Percentiles rank a stretch among this genome's conserved stretches.
Evolutionary conservation across 306 rosid species (phyloP).

Genomic region (Glycine latifolia): DNA sequence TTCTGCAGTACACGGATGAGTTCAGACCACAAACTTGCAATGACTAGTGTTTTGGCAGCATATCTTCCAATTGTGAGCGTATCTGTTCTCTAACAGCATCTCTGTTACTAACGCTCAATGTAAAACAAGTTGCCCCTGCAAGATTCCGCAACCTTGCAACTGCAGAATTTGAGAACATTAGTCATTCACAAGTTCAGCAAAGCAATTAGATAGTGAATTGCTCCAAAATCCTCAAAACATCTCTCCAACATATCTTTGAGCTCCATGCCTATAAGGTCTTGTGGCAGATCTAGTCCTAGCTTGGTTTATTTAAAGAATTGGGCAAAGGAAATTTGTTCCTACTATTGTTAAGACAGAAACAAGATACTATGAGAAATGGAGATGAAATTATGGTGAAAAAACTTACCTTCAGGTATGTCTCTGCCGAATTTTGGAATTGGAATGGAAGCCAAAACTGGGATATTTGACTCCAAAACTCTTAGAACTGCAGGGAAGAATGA

Average conservation of each 20-base stretch:
- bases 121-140: slow-evolving; percentile 66
- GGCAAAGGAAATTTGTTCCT: slow-evolving; percentile 28
- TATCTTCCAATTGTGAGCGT: slow-evolving; percentile 57
- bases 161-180: slow-evolving; percentile 48
- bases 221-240: slow-evolving; percentile 32
- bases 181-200: slow-evolving; percentile 33
- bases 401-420: slow-evolving; percentile 79
- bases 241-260: slow-evolving; percentile 15
- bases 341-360: slow-evolving; percentile 17
- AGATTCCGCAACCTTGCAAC: slow-evolving; percentile 84
- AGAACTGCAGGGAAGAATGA: slow-evolving; percentile 87
- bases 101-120: slow-evolving; percentile 68
- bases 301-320: slow-evolving; percentile 4
- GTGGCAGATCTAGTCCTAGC: slow-evolving; percentile 1
- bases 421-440: slow-evolving; percentile 81
- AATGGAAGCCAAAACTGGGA: slow-evolving; percentile 78
- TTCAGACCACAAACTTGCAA: slow-evolving; percentile 41
- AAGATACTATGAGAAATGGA: neutral
- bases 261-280: slow-evolving; percentile 1
- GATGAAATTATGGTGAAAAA: neutral
- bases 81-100: slow-evolving; percentile 69
- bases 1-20: slow-evolving; percentile 17
- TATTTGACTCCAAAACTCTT: slow-evolving; percentile 74
- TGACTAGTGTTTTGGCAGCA: slow-evolving; percentile 51
- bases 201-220: slow-evolving; percentile 24